These are phyloP conservation scores for Podila minutissima DNA, from an alignment of 192 early-diverging fungal species.

Conservation along the genomic window DNA sequence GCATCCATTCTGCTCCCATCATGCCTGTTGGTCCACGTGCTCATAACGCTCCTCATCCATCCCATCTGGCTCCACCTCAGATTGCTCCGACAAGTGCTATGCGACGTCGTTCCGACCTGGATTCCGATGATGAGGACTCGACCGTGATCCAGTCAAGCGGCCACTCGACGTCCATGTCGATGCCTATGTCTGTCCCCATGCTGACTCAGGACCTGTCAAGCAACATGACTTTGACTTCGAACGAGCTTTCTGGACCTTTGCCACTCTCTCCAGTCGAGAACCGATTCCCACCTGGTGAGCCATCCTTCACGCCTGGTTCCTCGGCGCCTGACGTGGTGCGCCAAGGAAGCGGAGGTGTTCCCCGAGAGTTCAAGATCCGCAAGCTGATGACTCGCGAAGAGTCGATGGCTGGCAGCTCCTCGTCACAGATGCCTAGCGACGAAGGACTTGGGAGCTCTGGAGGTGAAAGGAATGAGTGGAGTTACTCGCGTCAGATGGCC, in stretches of 20 bases:
- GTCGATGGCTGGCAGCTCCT: conserved; percentile 15
- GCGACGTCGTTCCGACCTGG: conserved; percentile 34
- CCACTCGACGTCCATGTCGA: conserved; percentile 12
- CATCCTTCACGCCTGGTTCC: conserved; percentile 3
- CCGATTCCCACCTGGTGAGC: conserved; percentile 1
- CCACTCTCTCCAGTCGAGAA: conserved; percentile 13
- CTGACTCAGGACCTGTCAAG: conserved; percentile 45
- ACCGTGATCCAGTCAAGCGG: neutral
- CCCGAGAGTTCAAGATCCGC: conserved; percentile 41
- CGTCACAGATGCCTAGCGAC: neutral
- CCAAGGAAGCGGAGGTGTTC: neutral
- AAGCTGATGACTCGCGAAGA: conserved; percentile 45
- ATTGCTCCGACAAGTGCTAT: conserved; percentile 7
- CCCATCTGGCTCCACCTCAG: neutral
- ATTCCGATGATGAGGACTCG: conserved; percentile 39
- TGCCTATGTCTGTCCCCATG: conserved; percentile 34
- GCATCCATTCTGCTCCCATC: neutral
- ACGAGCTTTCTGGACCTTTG: conserved; percentile 25
- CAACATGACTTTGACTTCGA: conserved; percentile 30
- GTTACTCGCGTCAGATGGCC: conserved; percentile 49
- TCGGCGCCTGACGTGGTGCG: neutral
- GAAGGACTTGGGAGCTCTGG: neutral
- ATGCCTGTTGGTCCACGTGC: neutral
- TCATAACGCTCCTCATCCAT: neutral
- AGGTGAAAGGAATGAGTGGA: conserved; percentile 26